Percentiles rank a stretch among this genome's conserved stretches.
These are phyloP conservation scores for Talaromyces sp. DNA, from an alignment of 2,329 filamentous ascomycete genomes.

Conservation along the genomic window DNA sequence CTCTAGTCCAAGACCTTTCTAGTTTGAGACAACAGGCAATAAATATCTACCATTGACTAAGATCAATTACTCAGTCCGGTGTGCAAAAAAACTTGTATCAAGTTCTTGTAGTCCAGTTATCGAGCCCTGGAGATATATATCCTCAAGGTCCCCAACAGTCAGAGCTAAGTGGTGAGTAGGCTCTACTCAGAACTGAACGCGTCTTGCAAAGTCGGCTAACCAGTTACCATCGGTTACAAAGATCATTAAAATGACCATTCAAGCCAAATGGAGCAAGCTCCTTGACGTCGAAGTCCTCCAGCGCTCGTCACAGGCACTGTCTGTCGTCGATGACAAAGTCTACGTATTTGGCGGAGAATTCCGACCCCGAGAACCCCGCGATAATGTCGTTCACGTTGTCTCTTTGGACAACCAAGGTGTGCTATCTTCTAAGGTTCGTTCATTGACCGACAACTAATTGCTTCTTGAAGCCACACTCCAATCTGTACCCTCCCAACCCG, in stretches of 20 bases:
- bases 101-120: too few species aligned
- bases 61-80: not conserved
- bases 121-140: not conserved
- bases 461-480: slow-evolving; percentile 14
- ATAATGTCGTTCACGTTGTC: slow-evolving; percentile 69
- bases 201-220: not conserved
- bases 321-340: slow-evolving; percentile 56
- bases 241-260: not conserved
- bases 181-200: not conserved
- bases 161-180: not conserved
- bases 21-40: not conserved
- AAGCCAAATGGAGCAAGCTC: slow-evolving; percentile 25
- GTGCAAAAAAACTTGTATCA: too few species aligned
- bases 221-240: not conserved
- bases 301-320: slow-evolving; percentile 71
- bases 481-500: slow-evolving; percentile 14
- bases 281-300: slow-evolving; percentile 24
- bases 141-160: not conserved
- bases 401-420: slow-evolving; percentile 39
- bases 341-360: slow-evolving; percentile 78
- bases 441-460: not conserved
- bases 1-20: not conserved
- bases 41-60: not conserved
- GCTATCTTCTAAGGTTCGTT: too few species aligned
- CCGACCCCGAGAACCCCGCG: slow-evolving; percentile 62